A percentile compares a stretch with the other conserved stretches of the same genome.
Conservation (phyloP, 140 eudicot species). For the Anethum foeniculum region DNA sequence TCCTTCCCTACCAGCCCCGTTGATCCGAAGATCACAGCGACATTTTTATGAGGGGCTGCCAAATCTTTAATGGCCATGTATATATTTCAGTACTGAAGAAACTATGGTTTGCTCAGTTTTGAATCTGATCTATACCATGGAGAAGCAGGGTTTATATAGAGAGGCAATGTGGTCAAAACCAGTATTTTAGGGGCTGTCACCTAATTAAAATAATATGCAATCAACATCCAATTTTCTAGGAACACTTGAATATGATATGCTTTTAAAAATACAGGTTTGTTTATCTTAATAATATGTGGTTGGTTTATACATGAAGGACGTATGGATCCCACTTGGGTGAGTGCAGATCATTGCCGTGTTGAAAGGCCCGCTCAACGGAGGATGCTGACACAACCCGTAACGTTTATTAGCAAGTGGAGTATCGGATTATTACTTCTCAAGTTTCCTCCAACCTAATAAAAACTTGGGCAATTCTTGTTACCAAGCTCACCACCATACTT, state of each 20-base stretch:
- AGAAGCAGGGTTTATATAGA: slow-evolving; percentile 8
- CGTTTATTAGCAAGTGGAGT: slow-evolving; percentile 27
- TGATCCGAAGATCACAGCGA: slow-evolving; percentile 74
- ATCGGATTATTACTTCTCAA: neutral
- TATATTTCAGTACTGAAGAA: neutral
- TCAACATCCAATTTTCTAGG: slow-evolving; percentile 7
- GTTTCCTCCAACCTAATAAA: neutral
- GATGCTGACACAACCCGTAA: slow-evolving; percentile 24
- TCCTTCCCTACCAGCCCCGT: slow-evolving; percentile 86
- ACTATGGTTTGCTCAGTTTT: neutral
- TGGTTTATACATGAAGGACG: neutral
- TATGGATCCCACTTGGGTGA: slow-evolving; percentile 2
- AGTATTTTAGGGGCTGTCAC: neutral
- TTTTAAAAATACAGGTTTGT: neutral
- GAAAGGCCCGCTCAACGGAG: slow-evolving; percentile 19
- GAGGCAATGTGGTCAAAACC: neutral
- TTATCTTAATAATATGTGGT: neutral
- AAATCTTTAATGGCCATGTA: slow-evolving; percentile 52
- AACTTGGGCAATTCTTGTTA: too few relatives aligned
- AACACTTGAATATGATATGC: neutral
- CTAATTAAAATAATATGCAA: neutral
- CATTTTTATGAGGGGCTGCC: slow-evolving; percentile 23
- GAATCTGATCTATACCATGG: neutral
- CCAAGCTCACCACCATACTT: too few relatives aligned
- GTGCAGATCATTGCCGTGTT: slow-evolving; percentile 10